Base-by-base conservation (phyloP, 768 basidiomycete species). In the Pleurotus platypus region DNA sequence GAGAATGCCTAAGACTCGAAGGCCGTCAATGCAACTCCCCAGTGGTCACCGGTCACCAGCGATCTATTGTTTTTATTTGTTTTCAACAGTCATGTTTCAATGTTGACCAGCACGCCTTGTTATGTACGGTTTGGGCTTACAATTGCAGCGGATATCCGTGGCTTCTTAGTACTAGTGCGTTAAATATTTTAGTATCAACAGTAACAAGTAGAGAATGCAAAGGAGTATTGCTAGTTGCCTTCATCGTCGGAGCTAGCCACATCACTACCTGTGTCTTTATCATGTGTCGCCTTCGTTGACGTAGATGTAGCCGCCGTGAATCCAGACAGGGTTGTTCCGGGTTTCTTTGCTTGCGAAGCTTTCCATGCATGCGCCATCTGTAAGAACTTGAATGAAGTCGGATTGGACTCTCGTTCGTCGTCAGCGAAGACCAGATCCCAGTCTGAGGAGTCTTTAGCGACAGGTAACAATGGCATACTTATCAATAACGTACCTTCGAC, bases 361-460 rank as follows among this genome's bases (percentile, higher is more conserved):
- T 87, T 88, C 95, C 95, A 98, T 0, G 87, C 88, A 67, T 95
- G 94, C 0, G 96, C 96, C 80, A 90, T 92, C 69, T 95, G 89
- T 67, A 98, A 76, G 78, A 98, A 94, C 66, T 94, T 96, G 87
- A 94, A 96, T 0, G 92, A 84, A 0, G 92, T 87, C 0, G 95
- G 92, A 65, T 97, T 96, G 46, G 89, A 84, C 66, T 96, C 95
- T 53, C 88, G 82, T 66, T 97, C 94, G 79, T 98, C 96, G 76
- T 98, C 96, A 24, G 94, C 87, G 70, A 98, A 98, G 18, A 95
- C 87, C 66, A 95, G 84, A 66, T 96, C 95, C 87, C 90, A 96
- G 65, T 96, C 95, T 94, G 57, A 35, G 9, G 30, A 2, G 30
- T 11, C 30, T 35, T 35, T 8, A 13, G 11, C 43, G 55, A n/a